These are phyloP conservation scores for Globisporangium middletonii DNA, from an alignment of 352 stramenopile genomes.

Conservation along the genomic window DNA sequence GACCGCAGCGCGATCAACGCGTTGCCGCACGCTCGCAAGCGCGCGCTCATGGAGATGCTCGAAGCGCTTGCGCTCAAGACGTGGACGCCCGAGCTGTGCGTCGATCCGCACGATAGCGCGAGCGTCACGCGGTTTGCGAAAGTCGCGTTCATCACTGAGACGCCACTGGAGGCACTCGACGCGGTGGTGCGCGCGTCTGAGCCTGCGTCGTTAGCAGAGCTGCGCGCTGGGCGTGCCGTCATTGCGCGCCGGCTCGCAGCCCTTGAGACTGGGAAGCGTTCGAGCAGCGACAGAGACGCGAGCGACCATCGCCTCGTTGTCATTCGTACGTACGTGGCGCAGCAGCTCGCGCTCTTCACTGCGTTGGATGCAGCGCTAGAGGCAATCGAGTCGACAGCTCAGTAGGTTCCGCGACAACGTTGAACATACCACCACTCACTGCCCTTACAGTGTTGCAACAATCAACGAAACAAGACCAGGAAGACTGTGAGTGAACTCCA, in stretches of 20 bases:
- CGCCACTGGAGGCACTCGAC: conserved; percentile 14
- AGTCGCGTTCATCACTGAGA: conserved; percentile 18
- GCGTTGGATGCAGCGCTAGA: neutral
- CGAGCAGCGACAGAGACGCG: neutral
- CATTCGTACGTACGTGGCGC: conserved; percentile 17
- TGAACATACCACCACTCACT: neutral
- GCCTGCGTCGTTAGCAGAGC: neutral
- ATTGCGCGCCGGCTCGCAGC: conserved; percentile 4
- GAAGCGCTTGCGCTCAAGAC: conserved; percentile 21
- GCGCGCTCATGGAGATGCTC: conserved; percentile 17
- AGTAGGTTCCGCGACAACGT: neutral
- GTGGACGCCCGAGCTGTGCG: conserved; percentile 35
- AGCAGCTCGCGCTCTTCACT: conserved; percentile 17
- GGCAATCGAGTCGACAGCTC: neutral
- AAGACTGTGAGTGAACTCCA: conserved; percentile 5
- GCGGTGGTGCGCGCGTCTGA: neutral
- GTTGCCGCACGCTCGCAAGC: conserved; percentile 9
- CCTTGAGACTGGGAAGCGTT: conserved; percentile 3
- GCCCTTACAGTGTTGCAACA: too few relatives aligned
- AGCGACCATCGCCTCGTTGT: conserved; percentile 10
- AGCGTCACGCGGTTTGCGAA: conserved; percentile 18
- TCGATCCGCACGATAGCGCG: conserved; percentile 7
- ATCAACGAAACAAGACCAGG: neutral
- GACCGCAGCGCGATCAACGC: conserved; percentile 5
- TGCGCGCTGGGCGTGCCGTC: neutral